Conservation (phyloP, 2,329 filamentous ascomycete genomes). For the Anthostomella pinea region DNA sequence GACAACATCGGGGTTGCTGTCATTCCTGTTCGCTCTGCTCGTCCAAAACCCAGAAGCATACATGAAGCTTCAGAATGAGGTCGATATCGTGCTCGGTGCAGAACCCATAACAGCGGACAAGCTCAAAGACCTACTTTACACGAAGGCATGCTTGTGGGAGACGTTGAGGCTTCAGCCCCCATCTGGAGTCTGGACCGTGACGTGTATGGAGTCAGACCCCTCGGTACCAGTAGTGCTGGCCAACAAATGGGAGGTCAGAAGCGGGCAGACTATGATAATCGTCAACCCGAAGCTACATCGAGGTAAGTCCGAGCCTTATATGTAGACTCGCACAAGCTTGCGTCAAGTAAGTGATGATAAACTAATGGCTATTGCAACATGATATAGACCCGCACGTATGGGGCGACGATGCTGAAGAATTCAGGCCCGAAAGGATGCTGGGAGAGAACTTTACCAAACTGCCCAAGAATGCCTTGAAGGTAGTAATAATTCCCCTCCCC, state of each 20-base stretch:
- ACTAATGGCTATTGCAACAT: too few relatives aligned
- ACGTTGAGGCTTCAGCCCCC: slow-evolving; percentile 39
- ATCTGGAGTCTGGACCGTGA: slow-evolving; percentile 22
- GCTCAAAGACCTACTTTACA: slow-evolving; percentile 49
- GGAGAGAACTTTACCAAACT: slow-evolving; percentile 38
- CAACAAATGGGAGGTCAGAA: slow-evolving; percentile 35
- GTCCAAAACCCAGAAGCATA: slow-evolving; percentile 46
- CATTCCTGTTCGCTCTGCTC: slow-evolving; percentile 50
- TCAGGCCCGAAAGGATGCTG: slow-evolving; percentile 46
- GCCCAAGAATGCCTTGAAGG: slow-evolving; percentile 9
- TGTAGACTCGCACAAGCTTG: too few relatives aligned
- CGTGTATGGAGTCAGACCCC: slow-evolving; percentile 41
- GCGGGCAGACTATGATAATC: slow-evolving; percentile 30
- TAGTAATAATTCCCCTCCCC: not conserved
- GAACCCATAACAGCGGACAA: slow-evolving; percentile 44
- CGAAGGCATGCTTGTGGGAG: slow-evolving; percentile 52
- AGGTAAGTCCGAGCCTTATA: not conserved
- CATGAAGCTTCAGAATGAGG: slow-evolving; percentile 48
- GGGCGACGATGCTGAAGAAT: slow-evolving; percentile 42
- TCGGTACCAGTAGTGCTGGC: slow-evolving; percentile 25
- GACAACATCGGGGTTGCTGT: slow-evolving; percentile 52
- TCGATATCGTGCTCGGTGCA: slow-evolving; percentile 48
- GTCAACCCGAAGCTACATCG: slow-evolving; percentile 37
- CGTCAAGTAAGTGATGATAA: too few relatives aligned
- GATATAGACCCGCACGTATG: slow-evolving; percentile 36